Base-by-base conservation (phyloP, 805 yeast species). In the Osmozyma mogii region DNA sequence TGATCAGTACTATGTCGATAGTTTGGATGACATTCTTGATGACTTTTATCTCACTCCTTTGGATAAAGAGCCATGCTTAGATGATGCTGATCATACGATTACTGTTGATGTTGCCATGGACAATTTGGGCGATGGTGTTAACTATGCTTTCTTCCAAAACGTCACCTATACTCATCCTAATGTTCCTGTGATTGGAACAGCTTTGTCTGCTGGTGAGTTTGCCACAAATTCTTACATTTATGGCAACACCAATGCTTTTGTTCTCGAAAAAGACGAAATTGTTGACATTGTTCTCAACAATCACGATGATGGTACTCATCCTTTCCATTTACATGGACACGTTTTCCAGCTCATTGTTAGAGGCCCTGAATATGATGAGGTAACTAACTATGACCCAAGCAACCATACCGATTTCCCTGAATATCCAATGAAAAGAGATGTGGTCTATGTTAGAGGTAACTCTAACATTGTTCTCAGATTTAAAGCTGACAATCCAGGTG, bases 251-350 rank as follows among this genome's bases (percentile, higher is more conserved):
- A 69, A 88, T 50, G 47, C 95, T 0, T 66, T 70, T 50, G 84
- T 89, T 10, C 61, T 89, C 35, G 71, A 74, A 41, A 67, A 75
- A 44, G 70, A 68, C 47, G 83, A 70, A 45, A 63, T 82, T 35
- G 71, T 89, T 19, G 94, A 89, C 52, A 72, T 89, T 43, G 82
- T 84, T 5, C 49, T 89, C 24, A 89, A 89, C 66, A 88, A 87
- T 58, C 61, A 61, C 36, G 98, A 89, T 57, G 74, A 94, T 5
- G 96, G 97, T 52, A 80, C 69, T 45, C 98, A 89, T 64, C 97
- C 98, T 17, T 89, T 89, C 92, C 98, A 89, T 61, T 64, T 89
- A 52, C 98, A 89, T 63, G 98, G 98, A 29, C 92, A 82, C 56
- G 73, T 57, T 28, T 89, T 88, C 83, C 96, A 89, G 62, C 68